Evolutionary conservation across 2,329 filamentous ascomycete species (phyloP), one percentile per base, ranked within the genome.

Genomic region (Nemania sp.): DNA sequence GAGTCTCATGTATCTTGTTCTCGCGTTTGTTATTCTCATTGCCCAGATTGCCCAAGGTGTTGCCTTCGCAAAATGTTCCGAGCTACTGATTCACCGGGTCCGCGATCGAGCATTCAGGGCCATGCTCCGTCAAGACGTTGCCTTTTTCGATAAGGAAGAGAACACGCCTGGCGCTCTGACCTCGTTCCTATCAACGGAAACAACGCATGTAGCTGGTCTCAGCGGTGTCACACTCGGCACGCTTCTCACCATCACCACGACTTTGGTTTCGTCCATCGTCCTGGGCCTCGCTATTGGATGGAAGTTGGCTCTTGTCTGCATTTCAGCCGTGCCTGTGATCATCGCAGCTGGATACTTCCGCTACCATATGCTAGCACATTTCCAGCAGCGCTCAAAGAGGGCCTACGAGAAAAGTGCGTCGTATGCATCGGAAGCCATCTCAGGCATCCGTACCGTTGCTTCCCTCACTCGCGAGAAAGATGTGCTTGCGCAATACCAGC

Each of bases 391-490:
- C 26, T 90, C 93, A 1, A 97, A 96, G 83, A 85, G 85, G 72
- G 90, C 93, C 3, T 94, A 98, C 77, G 87, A 93, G 76, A 83
- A 87, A 65, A 95, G 93, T 66, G 95, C 95, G 7, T 91, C 90
- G 64, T 97, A 92, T 77, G 96, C 96, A 11, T 96, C 94, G 54
- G 96, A 99, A 80, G 94, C 94, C 51, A 97, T 97, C 35, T 94
- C 93, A 1, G 92, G 94, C 6, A 98, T 98, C 73, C 92, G 95
- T 59, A 98, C 96, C 1, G 94, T 98, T 10, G 95, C 94, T 3
- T 93, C 93, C 8, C 86, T 99, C 52, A 97, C 94, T 0, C 89
- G 95, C 10, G 96, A 99, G 81, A 81, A 87, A 0, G 93, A 97
- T 75, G 93, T 98, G 2, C 86, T 93, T 73, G 75, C 80, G 1